These are phyloP conservation scores for Ajuga chamaepitys DNA, from an alignment of 257 asterid species.

Conservation along the genomic window DNA sequence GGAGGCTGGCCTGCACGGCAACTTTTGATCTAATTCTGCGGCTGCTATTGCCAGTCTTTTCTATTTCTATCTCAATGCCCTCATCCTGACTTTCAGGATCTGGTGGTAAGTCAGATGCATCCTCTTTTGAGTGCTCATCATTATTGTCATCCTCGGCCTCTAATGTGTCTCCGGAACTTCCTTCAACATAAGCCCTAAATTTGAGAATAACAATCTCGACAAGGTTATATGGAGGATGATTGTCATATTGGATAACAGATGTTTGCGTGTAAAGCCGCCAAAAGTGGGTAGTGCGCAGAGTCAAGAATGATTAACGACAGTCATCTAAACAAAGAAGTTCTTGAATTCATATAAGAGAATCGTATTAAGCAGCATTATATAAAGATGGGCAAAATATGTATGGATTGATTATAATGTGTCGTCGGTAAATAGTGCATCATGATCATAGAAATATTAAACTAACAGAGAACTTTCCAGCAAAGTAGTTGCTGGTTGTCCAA, in stretches of 20 bases:
- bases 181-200: constrained; percentile 25
- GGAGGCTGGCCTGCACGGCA: constrained; percentile 52
- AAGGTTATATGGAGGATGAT: neutral
- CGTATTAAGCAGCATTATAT: neutral
- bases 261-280: neutral
- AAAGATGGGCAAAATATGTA: neutral
- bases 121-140: constrained; percentile 16
- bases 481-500: neutral
- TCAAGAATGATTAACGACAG: neutral
- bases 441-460: neutral
- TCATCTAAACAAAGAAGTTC: neutral
- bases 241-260: neutral
- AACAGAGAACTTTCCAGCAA: too few relatives aligned
- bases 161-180: constrained; percentile 14
- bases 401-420: neutral
- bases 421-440: neutral
- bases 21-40: constrained; percentile 60
- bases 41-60: constrained; percentile 47
- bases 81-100: constrained; percentile 26
- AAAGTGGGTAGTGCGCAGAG: neutral
- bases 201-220: neutral
- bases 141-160: constrained; percentile 18
- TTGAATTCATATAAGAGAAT: neutral
- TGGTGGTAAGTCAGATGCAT: constrained; percentile 13
- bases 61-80: constrained; percentile 42